phyloP scores from a whole-genome alignment of 441 rosid species.

The Gossypium lobatum region DNA sequence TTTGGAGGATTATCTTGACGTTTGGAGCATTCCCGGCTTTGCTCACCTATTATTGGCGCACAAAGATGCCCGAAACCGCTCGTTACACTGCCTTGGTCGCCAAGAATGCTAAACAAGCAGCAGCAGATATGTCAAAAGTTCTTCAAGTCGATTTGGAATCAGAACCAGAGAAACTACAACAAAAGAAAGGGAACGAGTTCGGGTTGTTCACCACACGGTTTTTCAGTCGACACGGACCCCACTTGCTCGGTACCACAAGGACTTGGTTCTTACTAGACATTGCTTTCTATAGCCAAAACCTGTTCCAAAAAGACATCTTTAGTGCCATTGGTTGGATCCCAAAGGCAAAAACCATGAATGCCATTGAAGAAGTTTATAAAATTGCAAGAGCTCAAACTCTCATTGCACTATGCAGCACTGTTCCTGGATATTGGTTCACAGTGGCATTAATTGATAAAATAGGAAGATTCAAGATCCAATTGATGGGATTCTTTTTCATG shows the following conservation, averaged over 20 bases:
- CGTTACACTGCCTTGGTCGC: conserved; percentile 57
- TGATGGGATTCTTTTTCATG: conserved; percentile 45
- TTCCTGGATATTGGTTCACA: conserved; percentile 52
- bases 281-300: conserved; percentile 54
- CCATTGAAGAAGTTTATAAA: conserved; percentile 34
- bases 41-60: conserved; percentile 50
- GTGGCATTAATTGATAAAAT: conserved; percentile 28
- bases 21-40: conserved; percentile 46
- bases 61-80: conserved; percentile 61
- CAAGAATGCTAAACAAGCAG: conserved; percentile 48
- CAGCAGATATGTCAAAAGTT: conserved; percentile 51
- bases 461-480: conserved; percentile 39
- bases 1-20: conserved; percentile 52
- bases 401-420: conserved; percentile 47
- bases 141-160: conserved; percentile 43
- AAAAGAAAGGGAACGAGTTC: conserved; percentile 26
- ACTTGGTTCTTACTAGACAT: conserved; percentile 59
- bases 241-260: conserved; percentile 35
- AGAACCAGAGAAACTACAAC: conserved; percentile 25
- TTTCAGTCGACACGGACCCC: conserved; percentile 38
- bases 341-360: conserved; percentile 46
- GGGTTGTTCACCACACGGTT: conserved; percentile 39
- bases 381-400: conserved; percentile 41
- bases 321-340: conserved; percentile 54
- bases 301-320: conserved; percentile 55